These are phyloP conservation scores for Guillardia theta DNA, from an alignment of 78 protist genomes.

Conservation along the genomic window DNA sequence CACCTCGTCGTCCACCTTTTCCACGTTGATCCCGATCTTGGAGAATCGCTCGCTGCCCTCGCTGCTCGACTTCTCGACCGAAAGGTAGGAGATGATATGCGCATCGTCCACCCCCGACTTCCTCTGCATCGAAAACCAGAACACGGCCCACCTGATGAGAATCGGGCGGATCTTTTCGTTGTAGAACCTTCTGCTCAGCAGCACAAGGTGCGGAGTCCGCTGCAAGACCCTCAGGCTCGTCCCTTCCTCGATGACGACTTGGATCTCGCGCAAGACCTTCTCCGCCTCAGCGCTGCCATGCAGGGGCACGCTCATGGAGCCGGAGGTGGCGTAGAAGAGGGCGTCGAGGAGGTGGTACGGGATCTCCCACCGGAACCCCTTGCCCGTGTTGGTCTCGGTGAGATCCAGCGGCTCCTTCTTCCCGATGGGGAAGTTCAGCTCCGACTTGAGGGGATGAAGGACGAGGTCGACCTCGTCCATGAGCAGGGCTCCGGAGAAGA, in stretches of 20 bases:
- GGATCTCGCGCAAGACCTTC: background rate
- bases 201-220: slow-evolving; percentile 66
- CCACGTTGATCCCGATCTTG: background rate
- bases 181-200: slow-evolving; percentile 58
- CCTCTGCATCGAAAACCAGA: slow-evolving; percentile 51
- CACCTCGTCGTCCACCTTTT: background rate
- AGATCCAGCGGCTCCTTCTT: slow-evolving; percentile 32
- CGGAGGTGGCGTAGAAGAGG: slow-evolving; percentile 21
- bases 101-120: background rate
- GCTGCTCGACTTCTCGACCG: background rate
- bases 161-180: slow-evolving; percentile 37
- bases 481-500: background rate
- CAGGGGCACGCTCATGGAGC: background rate
- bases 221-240: slow-evolving; percentile 44
- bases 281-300: slow-evolving; percentile 1
- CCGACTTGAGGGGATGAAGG: slow-evolving; percentile 69
- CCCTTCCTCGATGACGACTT: background rate
- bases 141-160: slow-evolving; percentile 54
- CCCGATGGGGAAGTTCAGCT: slow-evolving; percentile 70
- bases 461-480: slow-evolving; percentile 60
- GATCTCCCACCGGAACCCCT: slow-evolving; percentile 70
- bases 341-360: slow-evolving; percentile 71
- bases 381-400: background rate
- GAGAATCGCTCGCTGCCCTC: background rate
- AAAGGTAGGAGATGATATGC: background rate